A percentile compares a stretch with the other conserved stretches of the same genome.
Evolutionary conservation across 352 stramenopile species (phyloP).

Genomic region (Phytophthora vignae): DNA sequence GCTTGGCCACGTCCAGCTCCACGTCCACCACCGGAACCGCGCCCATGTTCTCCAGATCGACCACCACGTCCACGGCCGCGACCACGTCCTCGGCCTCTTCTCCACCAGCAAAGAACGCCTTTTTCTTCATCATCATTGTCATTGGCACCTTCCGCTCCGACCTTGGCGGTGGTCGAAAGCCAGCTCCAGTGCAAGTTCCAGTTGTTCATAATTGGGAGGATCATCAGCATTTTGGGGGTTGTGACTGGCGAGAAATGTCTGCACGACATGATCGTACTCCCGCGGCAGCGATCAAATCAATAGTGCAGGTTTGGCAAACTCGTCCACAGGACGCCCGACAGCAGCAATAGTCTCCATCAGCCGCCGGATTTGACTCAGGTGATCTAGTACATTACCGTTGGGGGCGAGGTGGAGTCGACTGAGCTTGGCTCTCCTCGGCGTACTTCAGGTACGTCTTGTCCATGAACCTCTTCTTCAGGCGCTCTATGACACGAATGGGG

Average conservation of each 20-base stretch:
- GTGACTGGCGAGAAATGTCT: conserved; percentile 11
- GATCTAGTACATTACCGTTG: no score
- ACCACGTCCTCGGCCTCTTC: background rate
- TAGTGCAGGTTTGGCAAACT: conserved; percentile 9
- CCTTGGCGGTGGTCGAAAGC: conserved; percentile 11
- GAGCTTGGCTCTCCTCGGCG: no score
- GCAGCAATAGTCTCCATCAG: no score
- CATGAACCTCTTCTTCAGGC: no score
- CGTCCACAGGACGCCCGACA: no score
- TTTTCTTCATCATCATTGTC: conserved; percentile 12
- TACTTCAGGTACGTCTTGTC: no score
- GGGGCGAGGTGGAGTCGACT: no score
- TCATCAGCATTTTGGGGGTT: background rate
- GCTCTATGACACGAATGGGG: no score
- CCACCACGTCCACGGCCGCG: conserved; percentile 2
- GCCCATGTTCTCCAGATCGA: background rate
- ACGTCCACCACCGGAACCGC: conserved; percentile 1
- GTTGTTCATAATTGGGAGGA: conserved; percentile 13
- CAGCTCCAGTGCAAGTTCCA: conserved; percentile 10
- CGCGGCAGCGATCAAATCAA: background rate
- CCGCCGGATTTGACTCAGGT: no score
- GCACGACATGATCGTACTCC: conserved; percentile 13
- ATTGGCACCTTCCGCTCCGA: background rate
- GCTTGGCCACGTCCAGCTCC: background rate
- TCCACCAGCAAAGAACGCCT: conserved; percentile 1